These are phyloP conservation scores for Rutstroemia sydowiana DNA, from an alignment of 2,329 filamentous ascomycete species.

Conservation along the genomic window DNA sequence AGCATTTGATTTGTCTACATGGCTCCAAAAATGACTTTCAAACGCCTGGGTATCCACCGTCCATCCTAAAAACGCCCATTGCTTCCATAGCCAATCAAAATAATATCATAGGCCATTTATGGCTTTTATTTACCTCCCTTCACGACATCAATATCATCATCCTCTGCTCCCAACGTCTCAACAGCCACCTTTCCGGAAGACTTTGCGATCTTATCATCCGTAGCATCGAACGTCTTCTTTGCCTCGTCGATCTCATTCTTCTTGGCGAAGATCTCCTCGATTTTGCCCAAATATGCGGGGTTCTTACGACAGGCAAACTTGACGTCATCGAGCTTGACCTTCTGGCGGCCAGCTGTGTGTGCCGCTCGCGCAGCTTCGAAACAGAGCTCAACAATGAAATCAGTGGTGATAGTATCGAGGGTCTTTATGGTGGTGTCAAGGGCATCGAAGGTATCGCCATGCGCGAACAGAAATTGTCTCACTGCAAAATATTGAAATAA, in stretches of 20 bases:
- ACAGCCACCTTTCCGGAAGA: conserved; percentile 38
- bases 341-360: conserved; percentile 80
- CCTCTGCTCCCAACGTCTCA: conserved; percentile 45
- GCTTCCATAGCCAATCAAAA: too few species aligned
- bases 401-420: conserved; percentile 91
- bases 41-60: too few species aligned
- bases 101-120: too few species aligned
- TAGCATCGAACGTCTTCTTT: conserved; percentile 65
- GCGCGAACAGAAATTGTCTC: conserved; percentile 67
- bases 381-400: conserved; percentile 91
- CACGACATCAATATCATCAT: conserved; percentile 41
- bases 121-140: conserved; percentile 18
- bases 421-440: conserved; percentile 78
- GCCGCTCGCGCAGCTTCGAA: conserved; percentile 83
- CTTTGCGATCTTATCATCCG: conserved; percentile 55
- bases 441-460: conserved; percentile 70
- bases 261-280: conserved; percentile 83
- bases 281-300: conserved; percentile 76
- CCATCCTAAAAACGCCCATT: too few species aligned
- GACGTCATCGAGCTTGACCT: conserved; percentile 98
- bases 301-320: conserved; percentile 88
- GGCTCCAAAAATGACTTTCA: too few species aligned
- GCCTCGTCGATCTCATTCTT: conserved; percentile 80
- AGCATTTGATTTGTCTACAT: too few species aligned
- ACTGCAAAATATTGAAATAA: conserved; percentile 40